Conservation (phyloP, 208 protist genomes). For the Crithidia sp. region DNA sequence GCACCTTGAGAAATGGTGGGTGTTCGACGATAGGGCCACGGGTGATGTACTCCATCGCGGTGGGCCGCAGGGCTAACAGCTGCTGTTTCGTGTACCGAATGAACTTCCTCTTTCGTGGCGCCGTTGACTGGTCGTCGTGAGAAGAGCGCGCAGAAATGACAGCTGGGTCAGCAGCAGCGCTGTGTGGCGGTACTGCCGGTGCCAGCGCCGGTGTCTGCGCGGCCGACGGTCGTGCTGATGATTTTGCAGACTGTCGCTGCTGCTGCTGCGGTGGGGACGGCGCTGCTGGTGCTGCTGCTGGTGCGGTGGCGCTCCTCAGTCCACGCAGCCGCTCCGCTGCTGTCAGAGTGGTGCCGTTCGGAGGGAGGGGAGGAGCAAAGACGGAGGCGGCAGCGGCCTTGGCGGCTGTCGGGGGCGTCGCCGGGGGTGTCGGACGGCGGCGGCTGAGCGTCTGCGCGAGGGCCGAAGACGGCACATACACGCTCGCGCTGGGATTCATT, state of each 20-base stretch:
- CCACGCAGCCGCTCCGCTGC: slow-evolving; percentile 41
- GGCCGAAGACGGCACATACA: slow-evolving; percentile 46
- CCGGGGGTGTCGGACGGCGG: slow-evolving; percentile 3
- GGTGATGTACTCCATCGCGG: slow-evolving; percentile 34
- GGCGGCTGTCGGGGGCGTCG: slow-evolving; percentile 5
- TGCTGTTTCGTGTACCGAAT: slow-evolving; percentile 46
- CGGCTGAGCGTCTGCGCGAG: slow-evolving; percentile 9
- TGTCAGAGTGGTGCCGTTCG: slow-evolving; percentile 13
- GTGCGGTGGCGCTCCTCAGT: neutral
- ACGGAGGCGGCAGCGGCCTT: neutral
- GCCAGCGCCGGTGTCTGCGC: slow-evolving; percentile 18
- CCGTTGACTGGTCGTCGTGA: neutral
- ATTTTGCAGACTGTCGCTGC: neutral
- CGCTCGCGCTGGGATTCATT: slow-evolving; percentile 46
- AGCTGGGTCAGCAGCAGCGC: neutral
- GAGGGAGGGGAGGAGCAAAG: neutral
- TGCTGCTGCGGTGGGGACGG: neutral
- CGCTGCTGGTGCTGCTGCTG: neutral
- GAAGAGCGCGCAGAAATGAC: neutral
- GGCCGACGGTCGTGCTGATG: neutral
- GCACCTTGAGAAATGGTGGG: slow-evolving; percentile 54
- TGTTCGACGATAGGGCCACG: slow-evolving; percentile 41
- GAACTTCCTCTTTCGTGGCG: neutral
- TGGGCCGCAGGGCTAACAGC: slow-evolving; percentile 34
- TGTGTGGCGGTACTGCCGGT: neutral